Evolutionary conservation across 2,329 filamentous ascomycete genomes (phyloP), one percentile per base, ranked within the genome.

Genomic region (Aspergillus calidoustus): DNA sequence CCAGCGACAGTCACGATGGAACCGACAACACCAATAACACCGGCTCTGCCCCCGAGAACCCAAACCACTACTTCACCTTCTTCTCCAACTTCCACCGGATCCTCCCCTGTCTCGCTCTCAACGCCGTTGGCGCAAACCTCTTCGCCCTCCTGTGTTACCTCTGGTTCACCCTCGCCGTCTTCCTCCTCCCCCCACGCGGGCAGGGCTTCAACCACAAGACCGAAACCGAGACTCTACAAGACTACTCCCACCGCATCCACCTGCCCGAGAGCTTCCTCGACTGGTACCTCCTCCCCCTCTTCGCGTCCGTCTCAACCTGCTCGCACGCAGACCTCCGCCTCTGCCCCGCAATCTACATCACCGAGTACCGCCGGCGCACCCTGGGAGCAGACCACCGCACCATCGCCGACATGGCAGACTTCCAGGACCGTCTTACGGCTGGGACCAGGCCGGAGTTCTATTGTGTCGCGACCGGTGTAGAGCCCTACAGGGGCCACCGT

Each of bases 201-300:
- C 11, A 3, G 23, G 9, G 48, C 2, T 28, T 11, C 25, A 11
- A n/a, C 4, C 48, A 9, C 19, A 13, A 31, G n/a, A 50, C 23
- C 3, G 25, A n/a, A 50, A 30, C 48, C 3, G 48, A 50, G 25
- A 50, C 48, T 3, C 48, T 50, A 2, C 22, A 15, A 22, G 22
- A 31, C 22, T 50, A 50, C 25, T 28, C 25, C 7, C 8, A 17
- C 11, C 48, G 48, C 11, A 50, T 50, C 25, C 48, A 13, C 3
- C 48, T 50, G 6, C 48, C 48, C 7, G 25, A 50, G 4, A 3
- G 5, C 2, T 30, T 50, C 25, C 25, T 50, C 8, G 48, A 50
- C 25, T 50, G 48, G 48, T 50, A 50, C 48, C 25, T 50, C 4
- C 48, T 50, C 48, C 48, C 48, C 15, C 48, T 50, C 23, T 50